Percentiles rank a stretch among this genome's conserved stretches.
phyloP scores from a whole-genome alignment of 2,329 filamentous ascomycete genomes.

The Aspergillus terreus region DNA sequence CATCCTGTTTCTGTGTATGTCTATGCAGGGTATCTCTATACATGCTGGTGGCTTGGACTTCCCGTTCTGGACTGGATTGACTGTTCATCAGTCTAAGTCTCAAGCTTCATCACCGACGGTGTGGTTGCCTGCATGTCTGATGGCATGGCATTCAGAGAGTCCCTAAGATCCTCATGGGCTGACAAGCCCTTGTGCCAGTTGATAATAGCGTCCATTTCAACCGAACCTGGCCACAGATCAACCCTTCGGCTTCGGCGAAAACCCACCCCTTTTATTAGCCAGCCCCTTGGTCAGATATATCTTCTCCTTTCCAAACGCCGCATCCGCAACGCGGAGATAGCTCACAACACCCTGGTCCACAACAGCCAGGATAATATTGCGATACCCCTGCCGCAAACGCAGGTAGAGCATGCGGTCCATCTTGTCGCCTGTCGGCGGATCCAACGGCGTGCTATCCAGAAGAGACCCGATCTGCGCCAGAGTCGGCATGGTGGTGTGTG shows the following conservation, averaged over 20 bases:
- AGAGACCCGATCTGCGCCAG: conserved; percentile 67
- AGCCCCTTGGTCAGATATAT: conserved; percentile 54
- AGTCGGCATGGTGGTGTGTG: conserved; percentile 64
- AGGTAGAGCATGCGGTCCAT: conserved; percentile 60
- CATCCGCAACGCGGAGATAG: conserved; percentile 77
- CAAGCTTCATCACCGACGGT: no score
- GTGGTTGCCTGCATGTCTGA: no score
- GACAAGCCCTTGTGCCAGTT: no score
- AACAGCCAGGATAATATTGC: conserved; percentile 80
- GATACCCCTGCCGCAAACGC: conserved; percentile 76
- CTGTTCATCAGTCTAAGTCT: no score
- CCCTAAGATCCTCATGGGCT: no score
- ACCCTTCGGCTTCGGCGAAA: conserved; percentile 28
- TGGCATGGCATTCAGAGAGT: no score
- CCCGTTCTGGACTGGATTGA: no score
- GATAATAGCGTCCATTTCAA: no score
- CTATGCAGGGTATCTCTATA: no score
- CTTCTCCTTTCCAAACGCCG: conserved; percentile 71
- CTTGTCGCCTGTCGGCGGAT: conserved; percentile 54
- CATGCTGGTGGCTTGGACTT: no score
- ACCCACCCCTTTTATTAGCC: conserved; percentile 28
- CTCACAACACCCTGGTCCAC: conserved; percentile 89
- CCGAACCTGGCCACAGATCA: conserved; percentile 11
- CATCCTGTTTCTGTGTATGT: neutral
- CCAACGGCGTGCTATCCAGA: conserved; percentile 68